Percentiles rank a stretch among this genome's conserved stretches.
These are phyloP conservation scores for Pythium aphanidermatum DNA, from an alignment of 352 stramenopile species.

Conservation along the genomic window DNA sequence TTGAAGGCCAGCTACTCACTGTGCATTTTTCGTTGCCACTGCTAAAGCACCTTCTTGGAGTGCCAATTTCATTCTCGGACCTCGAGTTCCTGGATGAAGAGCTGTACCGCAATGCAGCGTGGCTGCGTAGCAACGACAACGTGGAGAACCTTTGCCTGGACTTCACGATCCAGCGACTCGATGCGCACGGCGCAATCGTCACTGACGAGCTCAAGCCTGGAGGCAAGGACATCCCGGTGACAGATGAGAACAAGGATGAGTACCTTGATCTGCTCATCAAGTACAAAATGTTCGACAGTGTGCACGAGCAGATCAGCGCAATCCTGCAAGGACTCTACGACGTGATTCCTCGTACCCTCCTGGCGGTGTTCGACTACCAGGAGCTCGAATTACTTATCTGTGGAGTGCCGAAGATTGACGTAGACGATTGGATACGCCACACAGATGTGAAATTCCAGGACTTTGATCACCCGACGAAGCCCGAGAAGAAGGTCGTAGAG, in stretches of 20 bases:
- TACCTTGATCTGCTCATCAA: constrained; percentile 94
- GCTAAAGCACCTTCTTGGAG: constrained; percentile 77
- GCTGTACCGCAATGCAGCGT: constrained; percentile 57
- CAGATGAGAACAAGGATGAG: constrained; percentile 92
- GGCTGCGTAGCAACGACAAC: constrained; percentile 59
- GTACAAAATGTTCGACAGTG: constrained; percentile 90
- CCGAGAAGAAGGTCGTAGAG: constrained; percentile 61
- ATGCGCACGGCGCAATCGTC: constrained; percentile 41
- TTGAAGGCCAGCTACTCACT: constrained; percentile 70
- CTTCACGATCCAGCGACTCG: constrained; percentile 59
- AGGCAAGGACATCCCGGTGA: constrained; percentile 90
- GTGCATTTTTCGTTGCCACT: constrained; percentile 73
- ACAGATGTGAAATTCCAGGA: constrained; percentile 76
- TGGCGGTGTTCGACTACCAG: constrained; percentile 92
- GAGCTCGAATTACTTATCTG: constrained; percentile 95
- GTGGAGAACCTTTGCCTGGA: constrained; percentile 63
- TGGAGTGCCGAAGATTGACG: constrained; percentile 86
- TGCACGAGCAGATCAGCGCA: constrained; percentile 85
- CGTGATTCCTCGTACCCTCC: constrained; percentile 82
- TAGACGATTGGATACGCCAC: constrained; percentile 86
- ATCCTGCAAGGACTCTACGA: constrained; percentile 91
- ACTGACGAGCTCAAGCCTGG: constrained; percentile 88
- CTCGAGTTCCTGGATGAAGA: constrained; percentile 78
- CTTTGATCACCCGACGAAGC: constrained; percentile 48
- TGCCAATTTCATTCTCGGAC: constrained; percentile 77